These are phyloP conservation scores for Thermomucor indicae-seudaticae DNA, from an alignment of 371 early-diverging fungal species.

Conservation along the genomic window DNA sequence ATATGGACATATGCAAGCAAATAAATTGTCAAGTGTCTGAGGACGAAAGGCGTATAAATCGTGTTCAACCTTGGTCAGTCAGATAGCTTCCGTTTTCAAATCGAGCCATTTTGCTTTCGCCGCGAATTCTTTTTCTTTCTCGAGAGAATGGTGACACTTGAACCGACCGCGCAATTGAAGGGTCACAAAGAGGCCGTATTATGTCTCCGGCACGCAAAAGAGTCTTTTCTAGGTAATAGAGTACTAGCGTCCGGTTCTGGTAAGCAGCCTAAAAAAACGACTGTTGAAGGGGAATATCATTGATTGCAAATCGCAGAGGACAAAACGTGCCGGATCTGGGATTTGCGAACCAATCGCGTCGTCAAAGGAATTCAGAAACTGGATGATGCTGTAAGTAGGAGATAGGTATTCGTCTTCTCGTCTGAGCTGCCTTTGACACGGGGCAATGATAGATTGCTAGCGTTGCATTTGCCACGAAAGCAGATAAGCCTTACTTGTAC, in stretches of 20 bases:
- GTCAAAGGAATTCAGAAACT: conserved; percentile 30
- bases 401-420: background rate
- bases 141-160: too few relatives aligned
- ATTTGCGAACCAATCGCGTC: conserved; percentile 17
- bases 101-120: too few relatives aligned
- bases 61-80: too few relatives aligned
- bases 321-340: conserved; percentile 44
- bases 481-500: conserved; percentile 19
- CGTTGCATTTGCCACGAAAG: conserved; percentile 31
- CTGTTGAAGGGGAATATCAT: background rate
- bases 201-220: conserved; percentile 6
- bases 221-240: conserved; percentile 4
- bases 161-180: conserved; percentile 4
- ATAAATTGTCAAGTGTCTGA: too few relatives aligned
- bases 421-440: background rate
- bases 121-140: too few relatives aligned
- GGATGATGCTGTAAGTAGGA: conserved; percentile 21
- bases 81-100: too few relatives aligned
- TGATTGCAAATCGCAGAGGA: conserved; percentile 20
- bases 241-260: conserved; percentile 21
- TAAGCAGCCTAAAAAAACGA: background rate
- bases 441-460: conserved; percentile 23
- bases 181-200: conserved; percentile 15
- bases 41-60: too few relatives aligned
- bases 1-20: too few relatives aligned